These are phyloP conservation scores for Cladosporium colombiae DNA, from an alignment of 2,329 filamentous ascomycete genomes.

Conservation along the genomic window DNA sequence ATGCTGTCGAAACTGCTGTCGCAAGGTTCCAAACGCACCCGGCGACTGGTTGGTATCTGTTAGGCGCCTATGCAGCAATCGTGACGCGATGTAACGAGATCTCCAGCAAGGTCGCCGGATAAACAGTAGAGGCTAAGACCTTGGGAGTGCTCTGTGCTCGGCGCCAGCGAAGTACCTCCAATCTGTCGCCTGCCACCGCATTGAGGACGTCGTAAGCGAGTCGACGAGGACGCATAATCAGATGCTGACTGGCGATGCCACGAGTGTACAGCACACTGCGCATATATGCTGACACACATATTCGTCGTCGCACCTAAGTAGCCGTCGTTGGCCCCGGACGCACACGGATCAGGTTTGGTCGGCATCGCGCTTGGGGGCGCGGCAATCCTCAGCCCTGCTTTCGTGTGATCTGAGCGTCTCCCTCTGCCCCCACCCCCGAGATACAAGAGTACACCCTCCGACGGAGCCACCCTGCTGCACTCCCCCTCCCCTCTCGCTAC, in stretches of 20 bases:
- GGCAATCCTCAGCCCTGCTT: slow-evolving; percentile 13
- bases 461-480: not conserved
- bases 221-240: not conserved
- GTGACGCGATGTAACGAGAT: slow-evolving; percentile 11
- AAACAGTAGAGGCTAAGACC: slow-evolving; percentile 13
- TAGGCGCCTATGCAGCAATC: slow-evolving; percentile 12
- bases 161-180: slow-evolving; percentile 5
- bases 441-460: slow-evolving; percentile 11
- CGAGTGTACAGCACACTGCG: not conserved
- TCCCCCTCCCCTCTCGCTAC: slow-evolving; percentile 4
- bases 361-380: slow-evolving; percentile 11
- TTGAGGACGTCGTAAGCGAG: not conserved
- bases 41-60: not conserved
- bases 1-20: not conserved
- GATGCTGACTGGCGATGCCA: not conserved
- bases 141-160: slow-evolving; percentile 19
- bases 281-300: not conserved
- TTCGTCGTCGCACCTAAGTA: not conserved
- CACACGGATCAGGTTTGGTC: slow-evolving; percentile 8
- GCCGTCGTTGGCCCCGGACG: not conserved
- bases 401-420: slow-evolving; percentile 13
- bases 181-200: slow-evolving; percentile 1
- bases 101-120: slow-evolving; percentile 6
- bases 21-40: not conserved
- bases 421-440: slow-evolving; percentile 1